These are phyloP conservation scores for Penicillium brasilianum DNA, from an alignment of 2,329 filamentous ascomycete species.

Conservation along the genomic window DNA sequence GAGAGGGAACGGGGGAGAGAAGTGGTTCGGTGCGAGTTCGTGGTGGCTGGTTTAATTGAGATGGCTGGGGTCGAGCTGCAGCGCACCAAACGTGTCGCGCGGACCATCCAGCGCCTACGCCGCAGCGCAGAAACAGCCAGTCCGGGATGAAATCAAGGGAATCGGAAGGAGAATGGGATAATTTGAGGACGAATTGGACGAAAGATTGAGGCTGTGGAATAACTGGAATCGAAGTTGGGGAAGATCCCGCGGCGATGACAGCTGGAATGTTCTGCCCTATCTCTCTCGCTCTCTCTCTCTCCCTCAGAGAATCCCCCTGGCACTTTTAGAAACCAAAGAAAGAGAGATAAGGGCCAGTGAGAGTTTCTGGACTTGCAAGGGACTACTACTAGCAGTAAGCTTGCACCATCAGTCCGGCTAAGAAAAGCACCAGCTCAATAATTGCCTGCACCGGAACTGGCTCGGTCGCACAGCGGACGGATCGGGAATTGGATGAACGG, in stretches of 20 bases:
- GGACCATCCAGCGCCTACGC: conserved; percentile 23
- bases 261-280: conserved; percentile 12
- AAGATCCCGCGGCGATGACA: conserved; percentile 7
- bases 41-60: conserved; percentile 47
- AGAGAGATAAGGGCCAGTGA: background rate
- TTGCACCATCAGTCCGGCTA: background rate
- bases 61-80: conserved; percentile 46
- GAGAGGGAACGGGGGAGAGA: conserved; percentile 17
- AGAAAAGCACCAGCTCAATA: conserved; percentile 11
- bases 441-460: conserved; percentile 9
- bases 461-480: conserved; percentile 12
- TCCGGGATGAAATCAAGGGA: conserved; percentile 7
- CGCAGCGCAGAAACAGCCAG: conserved; percentile 1
- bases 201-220: conserved; percentile 9
- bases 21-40: conserved; percentile 15
- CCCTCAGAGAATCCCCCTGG: background rate
- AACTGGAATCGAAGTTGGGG: conserved; percentile 2
- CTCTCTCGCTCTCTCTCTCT: background rate
- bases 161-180: background rate
- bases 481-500: background rate
- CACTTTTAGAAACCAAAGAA: no score
- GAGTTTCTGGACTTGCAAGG: background rate
- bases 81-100: conserved; percentile 30
- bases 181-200: background rate
- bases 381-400: background rate